Evolutionary conservation across 2,329 filamentous ascomycete species (phyloP), one percentile per base, ranked within the genome.

Genomic region (Aspergillus novofumigatus): DNA sequence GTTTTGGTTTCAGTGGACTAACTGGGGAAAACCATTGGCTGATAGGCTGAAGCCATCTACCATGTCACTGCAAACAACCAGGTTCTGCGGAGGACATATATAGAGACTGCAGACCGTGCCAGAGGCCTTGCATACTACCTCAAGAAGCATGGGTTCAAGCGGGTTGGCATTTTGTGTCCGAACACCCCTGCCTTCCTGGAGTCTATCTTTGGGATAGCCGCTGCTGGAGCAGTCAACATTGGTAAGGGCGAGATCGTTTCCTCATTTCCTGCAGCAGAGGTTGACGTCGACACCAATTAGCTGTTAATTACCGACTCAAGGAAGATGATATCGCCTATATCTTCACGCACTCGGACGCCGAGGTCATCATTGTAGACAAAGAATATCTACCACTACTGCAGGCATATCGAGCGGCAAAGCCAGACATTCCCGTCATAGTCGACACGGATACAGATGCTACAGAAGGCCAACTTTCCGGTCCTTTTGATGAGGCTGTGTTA

Each of bases 181-280:
- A 99, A 99, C 72, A 99, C 94, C 1, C 94, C 94, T 0, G 92
- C 92, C 0, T 97, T 97, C 67, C 80, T 99, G 28, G 93, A 97
- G 76, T 84, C 86, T 6, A 90, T 96, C 60, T 99, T 91, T 69
- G 94, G 90, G 1, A 88, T 97, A 64, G 87, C 87, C 0, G 92
- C 90, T 1, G 90, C 90, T 0, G 91, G 91, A 1, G 90, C 82
- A 7, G 84, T 95, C 25, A 86, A 92, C 59, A 89, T 96, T 53
- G 81, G 80, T 80, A 70, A 59, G 77, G 58, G 28, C 28, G 1
- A 8, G 9, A 8, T 8, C 4, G 41, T 35, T 28, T 11, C 49
- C 8, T 53, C 7, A 25, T n/a, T 20, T 3, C 8, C 25, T 20
- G 42, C 4, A 11, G 21, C 25, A 32, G 5, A 20, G 3, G 49